Conservation (phyloP, 139 green algal genomes). For the Micractinium sp. region DNA sequence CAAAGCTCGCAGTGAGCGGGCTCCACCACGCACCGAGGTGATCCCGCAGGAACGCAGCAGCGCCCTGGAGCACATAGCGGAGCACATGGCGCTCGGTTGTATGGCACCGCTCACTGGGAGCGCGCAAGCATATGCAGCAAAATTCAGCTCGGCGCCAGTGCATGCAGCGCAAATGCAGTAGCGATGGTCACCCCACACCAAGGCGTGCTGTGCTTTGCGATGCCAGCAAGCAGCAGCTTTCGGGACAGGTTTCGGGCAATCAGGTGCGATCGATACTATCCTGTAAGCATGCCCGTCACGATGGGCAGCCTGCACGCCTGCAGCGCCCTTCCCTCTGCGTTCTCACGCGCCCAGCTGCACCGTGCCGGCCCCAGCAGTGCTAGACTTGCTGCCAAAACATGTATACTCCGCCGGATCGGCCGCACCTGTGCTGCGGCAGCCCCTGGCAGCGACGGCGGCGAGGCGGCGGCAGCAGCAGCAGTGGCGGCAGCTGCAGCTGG, state of each 20-base stretch:
- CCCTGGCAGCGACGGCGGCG: not conserved
- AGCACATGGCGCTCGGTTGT: not conserved
- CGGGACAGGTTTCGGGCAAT: not conserved
- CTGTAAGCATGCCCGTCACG: not conserved
- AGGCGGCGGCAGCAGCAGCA: not conserved
- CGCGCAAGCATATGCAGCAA: not conserved
- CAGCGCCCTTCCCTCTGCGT: too few species aligned
- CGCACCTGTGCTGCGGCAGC: too few species aligned
- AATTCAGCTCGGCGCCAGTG: not conserved
- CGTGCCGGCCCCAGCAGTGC: too few species aligned
- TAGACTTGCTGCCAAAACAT: too few species aligned
- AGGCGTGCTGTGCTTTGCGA: not conserved
- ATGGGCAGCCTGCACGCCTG: not conserved
- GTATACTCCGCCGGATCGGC: too few species aligned
- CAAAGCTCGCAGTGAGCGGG: not conserved
- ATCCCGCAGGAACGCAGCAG: constrained; percentile 22
- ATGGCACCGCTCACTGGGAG: not conserved
- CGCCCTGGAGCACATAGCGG: not conserved
- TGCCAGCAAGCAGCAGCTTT: not conserved
- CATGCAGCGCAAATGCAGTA: not conserved
- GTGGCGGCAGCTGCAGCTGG: not conserved
- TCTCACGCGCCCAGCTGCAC: too few species aligned
- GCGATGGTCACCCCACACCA: not conserved
- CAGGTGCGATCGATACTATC: not conserved
- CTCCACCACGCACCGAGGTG: not conserved